A percentile compares a stretch with the other conserved stretches of the same genome.
These are phyloP conservation scores for Onygenales sp. DNA, from an alignment of 2,329 filamentous ascomycete species.

Conservation along the genomic window DNA sequence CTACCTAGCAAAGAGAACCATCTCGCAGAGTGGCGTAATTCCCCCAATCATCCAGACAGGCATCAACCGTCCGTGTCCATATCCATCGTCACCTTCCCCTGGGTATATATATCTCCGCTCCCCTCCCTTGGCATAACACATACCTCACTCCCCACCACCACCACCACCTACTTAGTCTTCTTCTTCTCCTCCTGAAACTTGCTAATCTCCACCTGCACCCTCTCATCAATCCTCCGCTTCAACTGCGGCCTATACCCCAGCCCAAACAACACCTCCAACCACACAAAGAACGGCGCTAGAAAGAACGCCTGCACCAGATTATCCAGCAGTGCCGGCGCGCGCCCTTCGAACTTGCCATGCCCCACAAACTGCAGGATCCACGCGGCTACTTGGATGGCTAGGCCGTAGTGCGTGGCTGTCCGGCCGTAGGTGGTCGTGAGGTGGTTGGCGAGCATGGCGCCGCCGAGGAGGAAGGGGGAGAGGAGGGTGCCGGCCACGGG, in stretches of 20 bases:
- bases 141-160: too few species aligned
- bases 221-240: slow-evolving; percentile 67
- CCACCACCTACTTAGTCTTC: slow-evolving; percentile 13
- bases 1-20: too few species aligned
- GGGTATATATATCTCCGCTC: too few species aligned
- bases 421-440: slow-evolving; percentile 55
- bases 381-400: slow-evolving; percentile 59
- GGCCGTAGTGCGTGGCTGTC: slow-evolving; percentile 55
- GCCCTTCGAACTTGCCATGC: slow-evolving; percentile 78
- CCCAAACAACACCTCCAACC: slow-evolving; percentile 86
- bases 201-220: slow-evolving; percentile 64
- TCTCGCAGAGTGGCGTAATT: too few species aligned
- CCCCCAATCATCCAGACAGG: too few species aligned
- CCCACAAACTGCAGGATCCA: slow-evolving; percentile 91
- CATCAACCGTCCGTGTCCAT: too few species aligned
- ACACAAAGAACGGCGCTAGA: slow-evolving; percentile 91
- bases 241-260: slow-evolving; percentile 85
- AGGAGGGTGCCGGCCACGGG: slow-evolving; percentile 78
- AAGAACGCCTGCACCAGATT: slow-evolving; percentile 88
- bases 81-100: too few species aligned
- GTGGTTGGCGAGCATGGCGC: slow-evolving; percentile 67
- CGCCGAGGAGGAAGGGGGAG: slow-evolving; percentile 64
- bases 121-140: too few species aligned
- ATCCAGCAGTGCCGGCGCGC: slow-evolving; percentile 80
- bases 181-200: slow-evolving; percentile 57